Percentiles rank a stretch among this genome's conserved stretches.
phyloP scores from a whole-genome alignment of 1,284 basidiomycete genomes.

The Rhodofomes roseus region DNA sequence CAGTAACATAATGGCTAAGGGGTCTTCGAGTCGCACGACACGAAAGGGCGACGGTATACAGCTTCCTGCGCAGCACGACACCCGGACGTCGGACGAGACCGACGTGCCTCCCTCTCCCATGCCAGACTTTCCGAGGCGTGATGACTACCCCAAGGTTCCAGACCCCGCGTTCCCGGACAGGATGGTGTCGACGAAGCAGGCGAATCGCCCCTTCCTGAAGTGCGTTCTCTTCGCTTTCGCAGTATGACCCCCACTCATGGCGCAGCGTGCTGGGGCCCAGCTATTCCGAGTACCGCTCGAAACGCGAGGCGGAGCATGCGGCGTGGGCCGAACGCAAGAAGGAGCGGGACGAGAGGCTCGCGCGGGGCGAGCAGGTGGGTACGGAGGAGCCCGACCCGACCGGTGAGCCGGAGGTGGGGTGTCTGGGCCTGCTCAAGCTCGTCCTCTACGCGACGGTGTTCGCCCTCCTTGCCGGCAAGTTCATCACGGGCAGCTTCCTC shows the following conservation, averaged over 20 bases:
- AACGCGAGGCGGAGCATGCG: conserved; percentile 56
- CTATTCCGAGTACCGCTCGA: conserved; percentile 63
- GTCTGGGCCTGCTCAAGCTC: conserved; percentile 66
- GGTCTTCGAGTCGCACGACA: neutral
- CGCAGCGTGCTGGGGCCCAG: conserved; percentile 31
- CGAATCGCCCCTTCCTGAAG: conserved; percentile 80
- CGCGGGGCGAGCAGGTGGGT: conserved; percentile 67
- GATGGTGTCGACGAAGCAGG: conserved; percentile 71
- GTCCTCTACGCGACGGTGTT: conserved; percentile 53
- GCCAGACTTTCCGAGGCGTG: conserved; percentile 27
- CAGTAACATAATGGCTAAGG: neutral
- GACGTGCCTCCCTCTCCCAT: conserved; percentile 23
- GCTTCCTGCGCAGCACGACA: neutral
- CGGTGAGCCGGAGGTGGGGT: conserved; percentile 58
- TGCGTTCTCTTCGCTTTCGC: conserved; percentile 37
- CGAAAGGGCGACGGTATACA: neutral
- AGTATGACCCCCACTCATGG: neutral
- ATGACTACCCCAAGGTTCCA: conserved; percentile 40
- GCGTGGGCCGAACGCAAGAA: conserved; percentile 70
- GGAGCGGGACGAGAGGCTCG: conserved; percentile 68
- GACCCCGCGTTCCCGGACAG: conserved; percentile 58
- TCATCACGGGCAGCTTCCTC: conserved; percentile 75
- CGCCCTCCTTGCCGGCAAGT: conserved; percentile 64
- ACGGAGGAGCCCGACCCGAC: conserved; percentile 72
- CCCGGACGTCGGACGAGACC: conserved; percentile 8